phyloP scores from a whole-genome alignment of 2,329 filamentous ascomycete species.

The Exophiala sp. region DNA sequence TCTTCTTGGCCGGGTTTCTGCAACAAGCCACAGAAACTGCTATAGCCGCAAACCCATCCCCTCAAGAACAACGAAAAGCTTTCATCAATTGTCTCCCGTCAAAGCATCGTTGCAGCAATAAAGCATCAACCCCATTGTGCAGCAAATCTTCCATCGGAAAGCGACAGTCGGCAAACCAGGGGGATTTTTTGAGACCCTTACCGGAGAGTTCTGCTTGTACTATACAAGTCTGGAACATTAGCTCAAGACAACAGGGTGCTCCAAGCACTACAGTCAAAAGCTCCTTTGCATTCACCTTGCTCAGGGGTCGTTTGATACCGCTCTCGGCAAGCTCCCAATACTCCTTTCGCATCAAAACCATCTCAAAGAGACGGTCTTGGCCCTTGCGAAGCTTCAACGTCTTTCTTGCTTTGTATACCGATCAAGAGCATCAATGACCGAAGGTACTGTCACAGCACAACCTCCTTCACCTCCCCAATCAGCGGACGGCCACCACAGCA shows the following conservation, averaged over 20 bases:
- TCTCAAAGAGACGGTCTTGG: not conserved
- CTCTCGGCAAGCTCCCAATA: not conserved
- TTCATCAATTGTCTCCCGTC: slow-evolving; percentile 21
- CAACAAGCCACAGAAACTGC: slow-evolving; percentile 19
- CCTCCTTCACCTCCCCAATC: slow-evolving; percentile 27
- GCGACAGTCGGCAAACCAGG: slow-evolving; percentile 10
- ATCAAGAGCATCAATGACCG: slow-evolving; percentile 14
- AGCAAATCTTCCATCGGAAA: slow-evolving; percentile 4
- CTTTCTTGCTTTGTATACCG: not conserved
- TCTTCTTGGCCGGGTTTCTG: slow-evolving; percentile 18
- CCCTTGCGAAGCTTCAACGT: not conserved
- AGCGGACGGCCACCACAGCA: slow-evolving; percentile 19
- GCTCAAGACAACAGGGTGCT: slow-evolving; percentile 12
- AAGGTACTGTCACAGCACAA: slow-evolving; percentile 8
- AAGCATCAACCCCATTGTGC: slow-evolving; percentile 15
- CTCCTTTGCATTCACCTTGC: not conserved
- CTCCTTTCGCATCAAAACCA: not conserved
- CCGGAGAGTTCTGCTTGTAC: not conserved
- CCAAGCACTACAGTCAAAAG: slow-evolving; percentile 2
- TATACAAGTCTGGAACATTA: slow-evolving; percentile 13
- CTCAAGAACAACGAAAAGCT: slow-evolving; percentile 18
- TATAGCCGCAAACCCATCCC: slow-evolving; percentile 11
- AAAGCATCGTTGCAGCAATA: slow-evolving; percentile 12
- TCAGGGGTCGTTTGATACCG: slow-evolving; percentile 4
- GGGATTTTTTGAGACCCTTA: not conserved